Evolutionary conservation across 169 alveolate species (phyloP).

Genomic region (Eimeria tenella): DNA sequence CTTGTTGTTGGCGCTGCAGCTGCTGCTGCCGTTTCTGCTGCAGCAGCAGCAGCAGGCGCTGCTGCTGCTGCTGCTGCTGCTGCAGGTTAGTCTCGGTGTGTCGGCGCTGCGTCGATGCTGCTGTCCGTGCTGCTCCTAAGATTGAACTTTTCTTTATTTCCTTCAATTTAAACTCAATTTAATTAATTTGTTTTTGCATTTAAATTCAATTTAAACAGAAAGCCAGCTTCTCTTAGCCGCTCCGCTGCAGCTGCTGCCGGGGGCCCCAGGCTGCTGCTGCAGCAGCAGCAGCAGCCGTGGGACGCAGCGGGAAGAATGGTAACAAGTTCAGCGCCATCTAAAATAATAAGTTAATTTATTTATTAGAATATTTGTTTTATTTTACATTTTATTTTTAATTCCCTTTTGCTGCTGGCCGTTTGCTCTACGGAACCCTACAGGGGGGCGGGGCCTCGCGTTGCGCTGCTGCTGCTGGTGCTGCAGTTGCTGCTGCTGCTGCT

Average conservation of each 20-base stretch:
- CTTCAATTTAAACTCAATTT: neutral
- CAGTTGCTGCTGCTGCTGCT: too few relatives aligned
- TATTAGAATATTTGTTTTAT: neutral
- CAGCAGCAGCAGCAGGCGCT: neutral
- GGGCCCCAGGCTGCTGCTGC: too few relatives aligned
- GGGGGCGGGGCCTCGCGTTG: too few relatives aligned
- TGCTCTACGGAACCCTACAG: too few relatives aligned
- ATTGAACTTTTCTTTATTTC: neutral
- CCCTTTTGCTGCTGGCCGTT: too few relatives aligned
- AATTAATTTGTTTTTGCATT: neutral
- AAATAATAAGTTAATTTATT: neutral
- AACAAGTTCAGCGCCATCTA: neutral
- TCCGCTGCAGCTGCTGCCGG: neutral
- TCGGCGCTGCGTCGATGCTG: neutral
- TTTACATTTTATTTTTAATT: neutral
- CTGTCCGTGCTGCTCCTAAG: neutral
- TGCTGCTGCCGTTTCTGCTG: neutral
- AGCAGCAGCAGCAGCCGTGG: too few relatives aligned
- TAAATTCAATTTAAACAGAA: neutral
- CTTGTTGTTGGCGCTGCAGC: neutral
- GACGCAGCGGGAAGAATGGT: too few relatives aligned
- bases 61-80: too few relatives aligned
- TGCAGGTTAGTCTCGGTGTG: too few relatives aligned
- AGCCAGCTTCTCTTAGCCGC: too few relatives aligned
- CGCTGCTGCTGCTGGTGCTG: too few relatives aligned